phyloP scores from a whole-genome alignment of 2,329 filamentous ascomycete species.

The Exophiala sideris region DNA sequence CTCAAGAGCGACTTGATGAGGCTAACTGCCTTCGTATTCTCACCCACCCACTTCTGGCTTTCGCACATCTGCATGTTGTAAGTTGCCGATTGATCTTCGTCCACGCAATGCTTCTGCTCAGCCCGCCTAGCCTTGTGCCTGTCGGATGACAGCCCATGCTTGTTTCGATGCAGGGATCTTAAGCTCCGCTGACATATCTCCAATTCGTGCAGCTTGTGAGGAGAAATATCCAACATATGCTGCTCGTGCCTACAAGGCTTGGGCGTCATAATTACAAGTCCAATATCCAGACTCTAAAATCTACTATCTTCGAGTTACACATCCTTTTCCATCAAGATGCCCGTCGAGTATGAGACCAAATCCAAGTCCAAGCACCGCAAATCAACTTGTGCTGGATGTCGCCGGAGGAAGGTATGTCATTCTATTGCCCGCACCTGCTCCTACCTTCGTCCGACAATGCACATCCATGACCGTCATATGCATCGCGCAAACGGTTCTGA shows the following conservation, averaged over 20 bases:
- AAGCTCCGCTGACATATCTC: slow-evolving; percentile 1
- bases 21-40: not conserved
- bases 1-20: not conserved
- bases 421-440: not conserved
- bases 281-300: not conserved
- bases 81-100: too few species aligned
- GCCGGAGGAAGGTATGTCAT: slow-evolving; percentile 26
- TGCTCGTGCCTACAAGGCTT: not conserved
- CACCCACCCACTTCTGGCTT: not conserved
- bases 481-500: slow-evolving; percentile 10
- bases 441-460: not conserved
- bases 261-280: not conserved
- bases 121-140: not conserved
- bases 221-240: not conserved
- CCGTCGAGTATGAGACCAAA: slow-evolving; percentile 20
- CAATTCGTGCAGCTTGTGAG: not conserved
- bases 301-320: not conserved
- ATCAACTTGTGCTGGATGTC: slow-evolving; percentile 27
- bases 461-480: not conserved
- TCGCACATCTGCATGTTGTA: too few species aligned
- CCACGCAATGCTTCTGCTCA: too few species aligned
- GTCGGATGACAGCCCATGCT: not conserved
- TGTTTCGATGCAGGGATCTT: not conserved
- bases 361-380: slow-evolving; percentile 28
- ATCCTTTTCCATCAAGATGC: slow-evolving; percentile 8